Base-by-base conservation (phyloP, 495 filamentous ascomycete genomes). In the Podospora comata region DNA sequence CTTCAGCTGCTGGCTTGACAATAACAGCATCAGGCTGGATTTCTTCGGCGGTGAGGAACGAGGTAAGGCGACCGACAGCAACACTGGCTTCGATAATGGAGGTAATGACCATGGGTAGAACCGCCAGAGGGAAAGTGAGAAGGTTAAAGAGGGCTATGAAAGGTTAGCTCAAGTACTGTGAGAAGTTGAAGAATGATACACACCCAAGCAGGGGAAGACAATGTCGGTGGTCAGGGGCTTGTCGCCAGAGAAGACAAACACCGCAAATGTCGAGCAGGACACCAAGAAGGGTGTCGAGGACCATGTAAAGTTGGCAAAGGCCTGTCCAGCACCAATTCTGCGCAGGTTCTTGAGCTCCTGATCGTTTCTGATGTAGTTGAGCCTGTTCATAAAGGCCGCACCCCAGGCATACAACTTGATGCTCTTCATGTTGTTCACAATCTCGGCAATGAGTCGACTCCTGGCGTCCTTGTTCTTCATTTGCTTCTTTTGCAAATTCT, bases 321-420 rank as follows among this genome's bases (percentile, higher is more conserved):
- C 91, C 77, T 97, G 93, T 1, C 93, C 89, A 60, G 94, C 93
- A 60, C 96, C 96, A 70, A 99, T 98, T 75, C 94, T 97, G 64
- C 94, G 91, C 55, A 98, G 89, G 16, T 96, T 98, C 78, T 94
- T 92, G 58, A 99, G 81, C 79, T 99, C 96, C 73, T 91, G 86
- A 70, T 99, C 94, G 79, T 98, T 98, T 76, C 96, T 86, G 68
- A 99, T 92, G 78, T 91, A 90, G 78, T 91, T 97, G 54, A 99
- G 87, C 79, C 96, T 97, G 76, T 92, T 94, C 89, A 97, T 97
- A 79, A 98, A 99, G 26, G 96, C 93, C 27, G 87, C 89, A 54
- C 93, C 92, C 96, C 96, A 99, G 57, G 94, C 96, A 80, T 97
- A 99, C 27, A 99, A 87, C 80, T 99, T 98, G 81, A 98, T 98